A percentile compares a stretch with the other conserved stretches of the same genome.
Conservation (phyloP, 2,329 filamentous ascomycete genomes). For the Capronia epimyces region DNA sequence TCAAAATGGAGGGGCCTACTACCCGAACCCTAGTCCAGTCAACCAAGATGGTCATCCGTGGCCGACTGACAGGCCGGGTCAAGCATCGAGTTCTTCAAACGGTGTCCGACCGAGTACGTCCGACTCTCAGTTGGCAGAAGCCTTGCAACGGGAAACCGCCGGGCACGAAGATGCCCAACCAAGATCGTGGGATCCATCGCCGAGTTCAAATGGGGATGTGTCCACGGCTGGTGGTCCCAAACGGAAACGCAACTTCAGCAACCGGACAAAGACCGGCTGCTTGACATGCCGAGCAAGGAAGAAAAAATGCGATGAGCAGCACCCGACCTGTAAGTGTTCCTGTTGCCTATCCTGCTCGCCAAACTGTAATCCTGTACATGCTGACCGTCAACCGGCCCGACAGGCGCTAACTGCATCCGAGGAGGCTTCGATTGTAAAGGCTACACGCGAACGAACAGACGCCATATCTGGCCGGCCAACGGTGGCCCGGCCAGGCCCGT, state of each 20-base stretch:
- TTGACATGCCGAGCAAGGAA: constrained; percentile 86
- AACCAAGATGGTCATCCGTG: constrained; percentile 19
- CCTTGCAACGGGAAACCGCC: constrained; percentile 47
- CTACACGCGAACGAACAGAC: constrained; percentile 64
- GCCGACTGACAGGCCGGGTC: constrained; percentile 5
- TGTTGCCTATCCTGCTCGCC: constrained; percentile 4
- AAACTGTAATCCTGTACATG: constrained; percentile 4
- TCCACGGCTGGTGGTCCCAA: constrained; percentile 39
- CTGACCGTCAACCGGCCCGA: constrained; percentile 8
- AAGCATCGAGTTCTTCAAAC: constrained; percentile 7
- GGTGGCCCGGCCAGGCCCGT: constrained; percentile 62
- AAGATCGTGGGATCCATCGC: constrained; percentile 35
- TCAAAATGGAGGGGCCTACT: constrained; percentile 14
- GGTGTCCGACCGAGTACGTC: constrained; percentile 41
- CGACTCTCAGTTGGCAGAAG: constrained; percentile 49
- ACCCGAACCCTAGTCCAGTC: constrained; percentile 5
- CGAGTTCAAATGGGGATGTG: constrained; percentile 33
- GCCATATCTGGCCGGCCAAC: constrained; percentile 63
- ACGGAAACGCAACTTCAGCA: constrained; percentile 65
- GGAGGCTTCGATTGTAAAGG: constrained; percentile 89
- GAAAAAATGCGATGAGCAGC: constrained; percentile 96
- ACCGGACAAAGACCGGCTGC: constrained; percentile 91
- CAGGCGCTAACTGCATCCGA: constrained; percentile 82
- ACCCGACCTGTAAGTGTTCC: constrained; percentile 72
- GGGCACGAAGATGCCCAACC: constrained; percentile 37